Conservation (phyloP, 805 yeast species). For the Huiozyma sinensis region DNA sequence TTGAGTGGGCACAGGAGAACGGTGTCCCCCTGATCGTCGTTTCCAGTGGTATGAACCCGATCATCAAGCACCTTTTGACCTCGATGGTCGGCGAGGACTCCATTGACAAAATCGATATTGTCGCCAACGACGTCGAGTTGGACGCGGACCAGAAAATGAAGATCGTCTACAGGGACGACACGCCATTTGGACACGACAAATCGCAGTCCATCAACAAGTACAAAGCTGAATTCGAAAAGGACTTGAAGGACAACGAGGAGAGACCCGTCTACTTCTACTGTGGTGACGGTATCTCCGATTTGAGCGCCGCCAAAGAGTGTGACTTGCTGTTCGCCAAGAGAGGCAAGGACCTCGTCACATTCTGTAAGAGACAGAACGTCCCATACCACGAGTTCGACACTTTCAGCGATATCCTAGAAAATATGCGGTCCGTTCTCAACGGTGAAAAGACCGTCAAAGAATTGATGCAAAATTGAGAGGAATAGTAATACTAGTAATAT, state of each 20-base stretch:
- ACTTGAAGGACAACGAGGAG: slow-evolving; percentile 22
- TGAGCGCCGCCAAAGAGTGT: slow-evolving; percentile 91
- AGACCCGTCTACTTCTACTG: slow-evolving; percentile 76
- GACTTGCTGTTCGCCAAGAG: slow-evolving; percentile 86
- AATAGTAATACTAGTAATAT: too few relatives aligned
- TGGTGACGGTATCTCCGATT: slow-evolving; percentile 96
- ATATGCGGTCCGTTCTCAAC: slow-evolving; percentile 43
- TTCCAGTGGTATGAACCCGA: slow-evolving; percentile 89
- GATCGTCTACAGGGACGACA: slow-evolving; percentile 74
- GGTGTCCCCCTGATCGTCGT: slow-evolving; percentile 79
- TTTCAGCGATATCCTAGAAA: slow-evolving; percentile 62
- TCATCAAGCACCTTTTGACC: slow-evolving; percentile 66
- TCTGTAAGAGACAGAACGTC: slow-evolving; percentile 68
- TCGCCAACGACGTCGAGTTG: slow-evolving; percentile 64
- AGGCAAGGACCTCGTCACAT: slow-evolving; percentile 81
- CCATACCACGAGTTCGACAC: slow-evolving; percentile 77
- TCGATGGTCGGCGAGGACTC: slow-evolving; percentile 72
- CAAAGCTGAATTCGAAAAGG: slow-evolving; percentile 25
- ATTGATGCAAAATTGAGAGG: slow-evolving; percentile 21
- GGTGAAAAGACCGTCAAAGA: slow-evolving; percentile 24
- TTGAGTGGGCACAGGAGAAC: slow-evolving; percentile 62
- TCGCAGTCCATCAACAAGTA: slow-evolving; percentile 57
- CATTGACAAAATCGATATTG: slow-evolving; percentile 59
- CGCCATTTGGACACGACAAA: slow-evolving; percentile 92
- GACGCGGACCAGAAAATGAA: slow-evolving; percentile 61